Percentiles rank a stretch among this genome's conserved stretches.
Evolutionary conservation across 1,284 basidiomycete species (phyloP).

Genomic region (Exsudoporus floridanus): DNA sequence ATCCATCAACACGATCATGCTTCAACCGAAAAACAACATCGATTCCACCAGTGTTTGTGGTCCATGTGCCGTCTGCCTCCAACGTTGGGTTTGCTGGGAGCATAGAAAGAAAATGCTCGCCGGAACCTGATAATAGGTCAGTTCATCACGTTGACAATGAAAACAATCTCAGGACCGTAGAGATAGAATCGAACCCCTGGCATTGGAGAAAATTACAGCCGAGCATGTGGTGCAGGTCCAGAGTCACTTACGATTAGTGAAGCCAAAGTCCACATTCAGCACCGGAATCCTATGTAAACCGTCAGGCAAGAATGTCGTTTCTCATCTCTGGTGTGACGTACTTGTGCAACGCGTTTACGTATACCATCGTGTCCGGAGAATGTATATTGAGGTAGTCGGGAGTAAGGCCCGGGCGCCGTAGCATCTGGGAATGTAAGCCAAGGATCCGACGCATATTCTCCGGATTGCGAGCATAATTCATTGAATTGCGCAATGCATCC

Average conservation of each 20-base stretch:
- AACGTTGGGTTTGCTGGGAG: slow-evolving; percentile 2
- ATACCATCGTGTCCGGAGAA: slow-evolving; percentile 7
- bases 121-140: not conserved
- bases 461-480: not conserved
- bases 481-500: not conserved
- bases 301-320: not conserved
- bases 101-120: slow-evolving; percentile 6
- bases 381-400: slow-evolving; percentile 6
- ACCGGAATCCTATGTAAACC: slow-evolving; percentile 1
- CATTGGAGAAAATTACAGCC: not conserved
- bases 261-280: slow-evolving; percentile 4
- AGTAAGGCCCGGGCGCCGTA: not conserved
- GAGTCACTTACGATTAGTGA: not conserved
- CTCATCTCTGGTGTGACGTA: not conserved
- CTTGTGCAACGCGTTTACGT: slow-evolving; percentile 5
- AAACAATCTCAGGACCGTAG: not conserved
- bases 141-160: not conserved
- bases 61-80: not conserved
- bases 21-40: slow-evolving; percentile 7
- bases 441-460: slow-evolving; percentile 3
- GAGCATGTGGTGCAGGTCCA: not conserved
- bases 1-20: slow-evolving; percentile 1
- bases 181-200: slow-evolving; percentile 4
- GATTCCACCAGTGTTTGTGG: not conserved
- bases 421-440: slow-evolving; percentile 4